Base-by-base conservation (phyloP, 2,329 filamentous ascomycete species). In the Penicillium sp. region DNA sequence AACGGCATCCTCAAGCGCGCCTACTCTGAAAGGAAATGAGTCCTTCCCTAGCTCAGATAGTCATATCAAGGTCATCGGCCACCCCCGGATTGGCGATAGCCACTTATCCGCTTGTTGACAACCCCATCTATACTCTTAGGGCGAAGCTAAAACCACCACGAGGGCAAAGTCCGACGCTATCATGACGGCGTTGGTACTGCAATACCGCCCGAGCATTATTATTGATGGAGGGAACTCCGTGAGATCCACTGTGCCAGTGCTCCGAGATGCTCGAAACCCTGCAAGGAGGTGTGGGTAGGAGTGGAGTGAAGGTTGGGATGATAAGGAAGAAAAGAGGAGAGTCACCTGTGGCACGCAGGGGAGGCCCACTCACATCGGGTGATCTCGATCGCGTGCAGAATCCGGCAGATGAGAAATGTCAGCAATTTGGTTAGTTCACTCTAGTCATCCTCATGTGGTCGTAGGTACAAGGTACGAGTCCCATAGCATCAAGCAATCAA, bases 1-100 rank as follows among this genome's bases (percentile, higher is more conserved):
- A 31, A 45, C 11, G 42, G 42, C 42, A 45, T 31, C 10, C 26
- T 21, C 42, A 45, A 45, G 42, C 42, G 42, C 42, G 42, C 42
- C 42, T 45, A 31, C 16, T 13, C 7, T 8, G 16, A 31, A 24
- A 21, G 23, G 23, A 43, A 43, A 43, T 43, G 39, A 26, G 13
- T 14, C 14, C 16, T 26, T 19, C 14, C 13, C 23, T 10, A 11
- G 9, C 21, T 24, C 21, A 10, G n/a, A 13, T 9, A 16, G 9
- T 39, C 36, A 9, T 10, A 42, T 24, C 21, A 24, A 31, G n/a
- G 39, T 43, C 39, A 43, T 45, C 42, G 24, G 42, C 28, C 28
- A 45, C 16, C 26, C 42, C 42, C 42, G 42, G 14, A 18, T 14
- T 44, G 23, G 16, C 3, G 42, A 29, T 28, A 29, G 19, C 23